Base-by-base conservation (phyloP, 257 asterid species). In the Solanum stenotomum region DNA sequence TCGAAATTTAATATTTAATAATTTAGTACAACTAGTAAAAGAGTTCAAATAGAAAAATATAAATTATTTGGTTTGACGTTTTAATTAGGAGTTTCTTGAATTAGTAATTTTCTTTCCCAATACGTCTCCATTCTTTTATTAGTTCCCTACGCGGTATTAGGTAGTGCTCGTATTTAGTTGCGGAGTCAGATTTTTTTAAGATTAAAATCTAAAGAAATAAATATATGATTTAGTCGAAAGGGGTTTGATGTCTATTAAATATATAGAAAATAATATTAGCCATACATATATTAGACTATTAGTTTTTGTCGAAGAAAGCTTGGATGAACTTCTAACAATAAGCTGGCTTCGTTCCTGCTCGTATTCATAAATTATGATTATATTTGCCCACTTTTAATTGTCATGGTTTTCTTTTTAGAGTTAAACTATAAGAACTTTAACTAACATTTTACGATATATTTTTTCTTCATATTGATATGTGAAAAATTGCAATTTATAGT, bases 161-260 rank as follows among this genome's bases (percentile, higher is more conserved):
- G 29, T 59, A 59, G 12, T 8, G 6, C 0, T 56, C 25, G 10
- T 7, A 6, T 56, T 56, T 2, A 56, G 0, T 2, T 6, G 11
- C 10, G 2, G 4, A 56, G 11, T 56, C 4, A 22, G 2, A 18
- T 2, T 1, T 6, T 52, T 56, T 18, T 0, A 20, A 16, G 1
- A 1, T 1, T 7, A 18, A 56, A 18, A 18, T 0, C 1, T 2
- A 7, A 56, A 56, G 0, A 56, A 56, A 56, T 56, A 56, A 56
- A 2, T 0, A 56, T 20, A 56, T 0, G 1, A 56, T 6, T 56
- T 56, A 1, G 0, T 56, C 0, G 9, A 56, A 18, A 20, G 2
- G 0, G 0, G 0, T 18, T 18, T 0, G 0, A 2, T 56, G 22
- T 16, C 1, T 52, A 2, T 16, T 52, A 52, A 0, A 56, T 56